phyloP scores from a whole-genome alignment of 2,329 filamentous ascomycete genomes.

The Aspergillus piperis region DNA sequence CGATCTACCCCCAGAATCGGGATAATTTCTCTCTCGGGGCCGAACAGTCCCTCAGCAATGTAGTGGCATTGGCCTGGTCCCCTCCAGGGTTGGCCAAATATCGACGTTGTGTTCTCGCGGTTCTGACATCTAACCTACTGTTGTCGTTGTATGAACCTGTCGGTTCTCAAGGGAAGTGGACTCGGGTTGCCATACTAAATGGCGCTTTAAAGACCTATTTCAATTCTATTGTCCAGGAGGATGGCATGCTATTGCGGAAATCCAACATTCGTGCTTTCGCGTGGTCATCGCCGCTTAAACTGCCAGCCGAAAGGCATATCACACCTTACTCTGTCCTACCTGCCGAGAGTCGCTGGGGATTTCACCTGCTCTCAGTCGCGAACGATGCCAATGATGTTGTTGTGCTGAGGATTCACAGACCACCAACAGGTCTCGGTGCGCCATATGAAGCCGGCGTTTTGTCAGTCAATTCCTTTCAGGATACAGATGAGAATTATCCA shows the following conservation, averaged over 20 bases:
- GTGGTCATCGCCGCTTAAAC: conserved; percentile 41
- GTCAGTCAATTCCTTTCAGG: conserved; percentile 22
- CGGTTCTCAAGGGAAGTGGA: conserved; percentile 53
- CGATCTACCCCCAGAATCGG: conserved; percentile 49
- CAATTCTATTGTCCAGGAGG: conserved; percentile 21
- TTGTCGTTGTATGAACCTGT: conserved; percentile 59
- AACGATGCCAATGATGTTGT: conserved; percentile 44
- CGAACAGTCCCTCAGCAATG: conserved; percentile 57
- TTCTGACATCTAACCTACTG: conserved; percentile 58
- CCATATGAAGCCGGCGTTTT: conserved; percentile 31
- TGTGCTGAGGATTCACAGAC: conserved; percentile 30
- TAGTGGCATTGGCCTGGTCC: conserved; percentile 58
- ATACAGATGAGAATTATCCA: conserved; percentile 15
- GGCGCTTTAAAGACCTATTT: conserved; percentile 47
- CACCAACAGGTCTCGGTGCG: conserved; percentile 1
- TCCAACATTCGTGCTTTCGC: conserved; percentile 43
- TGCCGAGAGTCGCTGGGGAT: conserved; percentile 16
- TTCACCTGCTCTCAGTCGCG: conserved; percentile 36
- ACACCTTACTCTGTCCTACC: conserved; percentile 18
- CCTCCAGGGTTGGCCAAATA: conserved; percentile 57
- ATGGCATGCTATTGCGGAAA: conserved; percentile 29
- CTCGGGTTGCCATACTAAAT: conserved; percentile 56
- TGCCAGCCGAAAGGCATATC: conserved; percentile 12
- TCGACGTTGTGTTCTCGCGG: conserved; percentile 55
- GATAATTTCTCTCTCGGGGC: conserved; percentile 58